Evolutionary conservation across 441 rosid genomes (phyloP), one percentile per base, ranked within the genome.

Genomic region (Melastoma candidum): DNA sequence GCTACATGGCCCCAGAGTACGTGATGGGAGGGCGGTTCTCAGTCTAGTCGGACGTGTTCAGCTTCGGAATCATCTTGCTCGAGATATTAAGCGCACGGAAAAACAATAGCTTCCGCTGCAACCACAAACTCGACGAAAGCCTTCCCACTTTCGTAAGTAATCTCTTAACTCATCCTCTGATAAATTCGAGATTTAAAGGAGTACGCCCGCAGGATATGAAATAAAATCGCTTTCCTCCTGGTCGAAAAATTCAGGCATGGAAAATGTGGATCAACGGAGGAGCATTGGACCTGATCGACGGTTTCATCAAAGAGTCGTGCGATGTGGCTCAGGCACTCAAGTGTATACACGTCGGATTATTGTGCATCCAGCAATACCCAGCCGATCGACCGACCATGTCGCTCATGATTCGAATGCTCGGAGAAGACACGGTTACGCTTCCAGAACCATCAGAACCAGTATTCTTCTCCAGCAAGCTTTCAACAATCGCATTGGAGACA

Each of bases 361-460:
- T 81, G 12, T 74, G 87, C 29, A 82, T 78, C 51, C 87, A 76
- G 54, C 80, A 81, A 65, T 72, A 76, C 51, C 73, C 80, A 14
- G 49, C 49, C 22, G 65, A 58, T 2, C 64, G 87, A 63, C 82
- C 82, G 11, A 70, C 80, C 39, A 74, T 80, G 82, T 66, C 76
- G 5, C 26, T 63, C 2, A 71, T 78, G 1, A 57, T 76, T 36
- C 12, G 70, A 7, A 53, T 72, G 63, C 51, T 81, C 10, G 72
- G 68, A 49, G 72, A 77, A 57, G 55, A 56, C 9, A 49, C 69
- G 2, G 48, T 56, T 2, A 48, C 57, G 14, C 63, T 72, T 65
- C 69, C 73, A 0, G 53, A 65, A 57, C 84, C 87, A 0, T 60
- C 57, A 27, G 66, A 64, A 47, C 84, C 82, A 0, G 55, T 44